These are phyloP conservation scores for Eutypella sp. DNA, from an alignment of 2,329 filamentous ascomycete genomes.

Conservation along the genomic window DNA sequence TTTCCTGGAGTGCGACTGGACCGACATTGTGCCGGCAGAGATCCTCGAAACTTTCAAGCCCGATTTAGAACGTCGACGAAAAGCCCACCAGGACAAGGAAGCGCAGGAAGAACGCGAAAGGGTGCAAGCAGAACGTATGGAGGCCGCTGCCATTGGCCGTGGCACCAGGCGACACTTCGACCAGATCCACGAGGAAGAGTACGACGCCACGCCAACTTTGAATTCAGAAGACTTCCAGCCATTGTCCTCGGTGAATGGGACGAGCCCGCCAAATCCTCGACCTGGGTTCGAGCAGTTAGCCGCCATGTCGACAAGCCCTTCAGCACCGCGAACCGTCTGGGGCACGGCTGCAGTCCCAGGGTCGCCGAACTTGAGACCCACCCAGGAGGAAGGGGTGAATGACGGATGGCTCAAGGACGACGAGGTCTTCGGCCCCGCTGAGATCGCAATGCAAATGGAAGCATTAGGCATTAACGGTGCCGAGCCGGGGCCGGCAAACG, in stretches of 20 bases:
- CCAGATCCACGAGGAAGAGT: constrained; percentile 34
- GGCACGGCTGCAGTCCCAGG: constrained; percentile 69
- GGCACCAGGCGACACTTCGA: constrained; percentile 35
- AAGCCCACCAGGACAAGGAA: constrained; percentile 77
- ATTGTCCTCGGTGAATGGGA: constrained; percentile 43
- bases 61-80: constrained; percentile 72
- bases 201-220: constrained; percentile 35
- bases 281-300: constrained; percentile 65
- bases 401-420: constrained; percentile 88
- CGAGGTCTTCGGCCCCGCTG: constrained; percentile 60
- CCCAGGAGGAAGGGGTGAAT: constrained; percentile 41
- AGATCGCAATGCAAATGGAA: constrained; percentile 56
- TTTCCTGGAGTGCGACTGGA: constrained; percentile 94
- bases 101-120: constrained; percentile 82
- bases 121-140: constrained; percentile 73
- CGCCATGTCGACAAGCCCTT: constrained; percentile 76
- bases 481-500: constrained; percentile 13
- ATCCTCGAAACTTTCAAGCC: constrained; percentile 69
- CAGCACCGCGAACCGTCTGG: constrained; percentile 78
- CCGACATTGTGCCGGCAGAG: constrained; percentile 73
- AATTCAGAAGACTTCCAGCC: constrained; percentile 63
- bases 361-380: constrained; percentile 49
- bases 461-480: constrained; percentile 39
- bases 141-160: constrained; percentile 63
- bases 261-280: constrained; percentile 52